phyloP scores from a whole-genome alignment of 768 basidiomycete genomes.

The Tephrocybe rancida region DNA sequence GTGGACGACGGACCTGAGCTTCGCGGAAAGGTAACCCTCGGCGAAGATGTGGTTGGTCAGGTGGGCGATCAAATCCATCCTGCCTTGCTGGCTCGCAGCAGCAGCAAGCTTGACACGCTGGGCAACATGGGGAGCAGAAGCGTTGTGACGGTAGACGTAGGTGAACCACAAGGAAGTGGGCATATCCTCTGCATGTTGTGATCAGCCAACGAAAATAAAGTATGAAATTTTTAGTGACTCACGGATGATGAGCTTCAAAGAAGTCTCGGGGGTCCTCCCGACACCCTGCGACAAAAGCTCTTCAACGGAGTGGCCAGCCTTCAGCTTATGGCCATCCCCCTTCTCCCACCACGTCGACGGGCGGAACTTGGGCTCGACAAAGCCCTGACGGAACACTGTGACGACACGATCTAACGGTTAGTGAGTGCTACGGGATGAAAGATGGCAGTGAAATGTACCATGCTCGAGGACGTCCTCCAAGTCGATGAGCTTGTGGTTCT shows the following conservation, averaged over 20 bases:
- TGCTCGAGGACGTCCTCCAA: constrained; percentile 52
- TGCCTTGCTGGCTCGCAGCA: constrained; percentile 18
- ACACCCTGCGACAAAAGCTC: constrained; percentile 36
- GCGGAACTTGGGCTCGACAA: constrained; percentile 44
- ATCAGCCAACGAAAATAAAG: background rate
- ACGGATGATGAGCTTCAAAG: constrained; percentile 50
- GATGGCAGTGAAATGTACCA: constrained; percentile 24
- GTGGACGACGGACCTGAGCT: constrained; percentile 38
- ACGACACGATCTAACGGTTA: constrained; percentile 15
- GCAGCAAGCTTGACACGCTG: constrained; percentile 45
- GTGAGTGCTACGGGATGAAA: constrained; percentile 14
- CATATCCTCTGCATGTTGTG: constrained; percentile 36
- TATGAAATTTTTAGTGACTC: constrained; percentile 11
- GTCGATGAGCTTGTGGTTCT: constrained; percentile 40
- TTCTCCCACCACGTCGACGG: constrained; percentile 48
- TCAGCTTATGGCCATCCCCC: constrained; percentile 37
- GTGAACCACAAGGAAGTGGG: constrained; percentile 45
- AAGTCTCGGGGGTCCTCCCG: constrained; percentile 44
- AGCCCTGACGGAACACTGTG: constrained; percentile 45
- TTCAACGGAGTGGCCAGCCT: constrained; percentile 35
- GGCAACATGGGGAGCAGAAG: constrained; percentile 31
- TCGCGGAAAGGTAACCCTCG: constrained; percentile 37
- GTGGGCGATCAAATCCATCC: constrained; percentile 43
- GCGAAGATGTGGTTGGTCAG: constrained; percentile 50
- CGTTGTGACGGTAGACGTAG: constrained; percentile 39